Percentiles rank a stretch among this genome's conserved stretches.
phyloP scores from a whole-genome alignment of 2,329 filamentous ascomycete genomes.

The Colletotrichum eleusines region DNA sequence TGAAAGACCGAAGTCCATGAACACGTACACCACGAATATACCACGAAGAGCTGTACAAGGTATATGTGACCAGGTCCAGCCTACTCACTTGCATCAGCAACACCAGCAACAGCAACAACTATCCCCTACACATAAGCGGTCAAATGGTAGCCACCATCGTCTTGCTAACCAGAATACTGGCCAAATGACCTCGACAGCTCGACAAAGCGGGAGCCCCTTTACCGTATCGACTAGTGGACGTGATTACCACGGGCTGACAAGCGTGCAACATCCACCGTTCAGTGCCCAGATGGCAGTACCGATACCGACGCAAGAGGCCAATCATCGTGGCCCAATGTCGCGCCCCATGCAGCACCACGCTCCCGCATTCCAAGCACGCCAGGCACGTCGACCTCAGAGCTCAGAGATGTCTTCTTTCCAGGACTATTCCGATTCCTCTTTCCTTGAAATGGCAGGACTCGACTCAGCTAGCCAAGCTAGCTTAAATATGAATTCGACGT shows the following conservation, averaged over 20 bases:
- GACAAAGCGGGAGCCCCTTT: conserved; percentile 6
- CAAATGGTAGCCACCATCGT: conserved; percentile 39
- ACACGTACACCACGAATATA: conserved; percentile 6
- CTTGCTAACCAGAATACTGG: conserved; percentile 11
- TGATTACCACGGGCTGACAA: conserved; percentile 8
- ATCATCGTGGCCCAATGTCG: background rate
- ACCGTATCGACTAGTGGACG: conserved; percentile 1
- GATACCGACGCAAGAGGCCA: conserved; percentile 1
- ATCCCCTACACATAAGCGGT: background rate
- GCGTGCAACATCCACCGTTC: conserved; percentile 22
- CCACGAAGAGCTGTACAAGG: conserved; percentile 9
- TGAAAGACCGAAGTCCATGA: background rate
- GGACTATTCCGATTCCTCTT: conserved; percentile 30
- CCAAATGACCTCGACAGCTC: conserved; percentile 1
- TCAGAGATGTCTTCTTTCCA: conserved; percentile 26
- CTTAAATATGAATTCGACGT: conserved; percentile 13
- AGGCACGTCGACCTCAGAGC: conserved; percentile 1
- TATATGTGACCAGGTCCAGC: conserved; percentile 15
- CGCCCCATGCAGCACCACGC: conserved; percentile 16
- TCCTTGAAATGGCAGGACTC: conserved; percentile 29
- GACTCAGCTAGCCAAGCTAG: conserved; percentile 25
- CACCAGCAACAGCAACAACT: background rate
- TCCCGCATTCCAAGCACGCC: conserved; percentile 21
- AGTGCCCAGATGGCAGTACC: conserved; percentile 2
- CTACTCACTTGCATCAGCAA: conserved; percentile 36